Evolutionary conservation across 1,284 basidiomycete genomes (phyloP).

Genomic region (Heterobasidion occidentale): DNA sequence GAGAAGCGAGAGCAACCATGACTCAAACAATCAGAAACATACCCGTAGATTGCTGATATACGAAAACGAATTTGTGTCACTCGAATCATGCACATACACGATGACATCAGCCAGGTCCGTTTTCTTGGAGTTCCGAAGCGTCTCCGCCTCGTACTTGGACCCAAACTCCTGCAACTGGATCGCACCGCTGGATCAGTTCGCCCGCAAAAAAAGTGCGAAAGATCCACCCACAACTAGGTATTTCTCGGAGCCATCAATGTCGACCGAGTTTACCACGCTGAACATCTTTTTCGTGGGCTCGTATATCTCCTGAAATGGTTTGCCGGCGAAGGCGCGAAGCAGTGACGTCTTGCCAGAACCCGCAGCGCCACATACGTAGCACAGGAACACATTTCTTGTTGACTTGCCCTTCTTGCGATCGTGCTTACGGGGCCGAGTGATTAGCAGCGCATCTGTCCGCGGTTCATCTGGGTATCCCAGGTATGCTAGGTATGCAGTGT

Average conservation of each 20-base stretch:
- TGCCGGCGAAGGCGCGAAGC: constrained; percentile 80
- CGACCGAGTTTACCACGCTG: constrained; percentile 92
- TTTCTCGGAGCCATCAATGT: constrained; percentile 91
- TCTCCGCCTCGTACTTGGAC: constrained; percentile 89
- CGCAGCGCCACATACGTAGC: constrained; percentile 91
- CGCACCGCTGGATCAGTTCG: constrained; percentile 6
- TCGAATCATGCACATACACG: constrained; percentile 94
- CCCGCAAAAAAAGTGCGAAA: neutral
- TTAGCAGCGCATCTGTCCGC: constrained; percentile 72
- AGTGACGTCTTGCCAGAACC: constrained; percentile 94
- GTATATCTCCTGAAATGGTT: constrained; percentile 64
- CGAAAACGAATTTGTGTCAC: constrained; percentile 97
- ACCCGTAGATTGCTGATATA: constrained; percentile 96
- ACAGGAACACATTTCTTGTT: constrained; percentile 84
- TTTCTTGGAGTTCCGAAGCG: constrained; percentile 79
- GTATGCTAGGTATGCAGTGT: constrained; percentile 97
- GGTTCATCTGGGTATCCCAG: constrained; percentile 76
- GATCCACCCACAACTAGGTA: constrained; percentile 78
- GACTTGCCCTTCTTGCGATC: constrained; percentile 87
- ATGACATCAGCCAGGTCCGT: constrained; percentile 91
- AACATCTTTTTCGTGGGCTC: constrained; percentile 87
- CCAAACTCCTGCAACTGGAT: constrained; percentile 92
- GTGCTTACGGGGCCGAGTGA: constrained; percentile 76
- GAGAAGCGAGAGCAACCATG: neutral
- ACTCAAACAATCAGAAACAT: constrained; percentile 22